Percentiles rank a stretch among this genome's conserved stretches.
Evolutionary conservation across 192 early-diverging fungal genomes (phyloP).

Genomic region (Umbelopsis ramanniana): DNA sequence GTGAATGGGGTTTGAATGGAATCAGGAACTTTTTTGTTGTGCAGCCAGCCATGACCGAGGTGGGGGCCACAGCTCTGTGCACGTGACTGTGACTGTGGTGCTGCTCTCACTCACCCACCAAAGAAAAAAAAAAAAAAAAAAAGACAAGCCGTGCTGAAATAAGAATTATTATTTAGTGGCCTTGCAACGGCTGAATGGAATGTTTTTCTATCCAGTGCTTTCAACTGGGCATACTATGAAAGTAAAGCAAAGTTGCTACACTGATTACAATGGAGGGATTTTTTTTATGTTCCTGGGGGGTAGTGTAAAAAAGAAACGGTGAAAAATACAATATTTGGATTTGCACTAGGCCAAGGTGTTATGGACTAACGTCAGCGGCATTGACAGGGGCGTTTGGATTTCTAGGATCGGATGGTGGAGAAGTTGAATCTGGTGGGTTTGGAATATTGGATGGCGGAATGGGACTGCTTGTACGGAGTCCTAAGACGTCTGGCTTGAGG

Average conservation of each 20-base stretch:
- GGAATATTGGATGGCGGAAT: neutral
- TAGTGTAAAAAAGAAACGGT: neutral
- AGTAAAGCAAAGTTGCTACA: no score
- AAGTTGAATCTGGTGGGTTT: neutral
- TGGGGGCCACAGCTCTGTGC: no score
- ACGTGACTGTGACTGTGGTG: no score
- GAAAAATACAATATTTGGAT: conserved; percentile 14
- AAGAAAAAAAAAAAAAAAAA: no score
- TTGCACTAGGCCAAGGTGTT: neutral
- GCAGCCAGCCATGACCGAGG: neutral
- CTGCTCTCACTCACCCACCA: no score
- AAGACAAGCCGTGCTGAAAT: no score
- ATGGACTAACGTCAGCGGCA: neutral
- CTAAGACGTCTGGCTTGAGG: conserved; percentile 13
- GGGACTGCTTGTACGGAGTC: neutral
- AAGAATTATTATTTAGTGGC: no score
- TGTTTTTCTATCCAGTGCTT: no score
- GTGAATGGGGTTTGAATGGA: neutral
- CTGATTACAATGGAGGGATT: no score
- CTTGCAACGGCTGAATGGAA: no score
- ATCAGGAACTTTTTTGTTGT: neutral
- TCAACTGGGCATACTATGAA: no score
- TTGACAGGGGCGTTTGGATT: conserved; percentile 2
- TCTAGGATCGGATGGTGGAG: neutral
- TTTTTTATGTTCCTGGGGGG: no score